Conservation (phyloP, 2,329 filamentous ascomycete species). For the Pseudogymnoascus sp. region DNA sequence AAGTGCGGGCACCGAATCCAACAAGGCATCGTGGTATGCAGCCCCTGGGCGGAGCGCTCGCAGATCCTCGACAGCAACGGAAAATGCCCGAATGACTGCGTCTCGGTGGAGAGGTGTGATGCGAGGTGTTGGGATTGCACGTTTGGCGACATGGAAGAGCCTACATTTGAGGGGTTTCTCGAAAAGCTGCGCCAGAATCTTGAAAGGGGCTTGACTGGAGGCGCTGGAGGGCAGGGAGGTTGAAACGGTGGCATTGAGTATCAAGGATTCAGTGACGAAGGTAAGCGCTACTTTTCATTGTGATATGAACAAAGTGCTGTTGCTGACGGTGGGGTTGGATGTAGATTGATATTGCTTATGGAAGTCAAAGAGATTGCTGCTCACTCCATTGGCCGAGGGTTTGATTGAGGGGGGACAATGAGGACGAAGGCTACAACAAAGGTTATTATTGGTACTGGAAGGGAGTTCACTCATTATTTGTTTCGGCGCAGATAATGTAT, state of each 20-base stretch:
- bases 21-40: not conserved
- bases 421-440: not conserved
- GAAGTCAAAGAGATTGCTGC: not conserved
- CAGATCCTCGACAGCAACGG: not conserved
- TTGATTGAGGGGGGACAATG: not conserved
- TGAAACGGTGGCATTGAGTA: not conserved
- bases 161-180: not conserved
- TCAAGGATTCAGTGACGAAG: not conserved
- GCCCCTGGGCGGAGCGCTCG: constrained; percentile 1
- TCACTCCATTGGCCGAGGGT: not conserved
- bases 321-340: not conserved
- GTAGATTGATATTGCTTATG: not conserved
- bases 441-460: not conserved
- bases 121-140: not conserved
- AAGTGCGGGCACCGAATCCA: not conserved
- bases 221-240: not conserved
- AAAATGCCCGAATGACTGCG: not conserved
- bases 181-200: not conserved
- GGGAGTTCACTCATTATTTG: not conserved
- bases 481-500: not conserved
- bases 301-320: not conserved
- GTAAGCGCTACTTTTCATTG: not conserved
- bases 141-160: not conserved
- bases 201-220: too few relatives aligned
- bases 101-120: not conserved